A percentile compares a stretch with the other conserved stretches of the same genome.
Evolutionary conservation across 106 monocot species (phyloP).

Genomic region (Gastrodia elata): DNA sequence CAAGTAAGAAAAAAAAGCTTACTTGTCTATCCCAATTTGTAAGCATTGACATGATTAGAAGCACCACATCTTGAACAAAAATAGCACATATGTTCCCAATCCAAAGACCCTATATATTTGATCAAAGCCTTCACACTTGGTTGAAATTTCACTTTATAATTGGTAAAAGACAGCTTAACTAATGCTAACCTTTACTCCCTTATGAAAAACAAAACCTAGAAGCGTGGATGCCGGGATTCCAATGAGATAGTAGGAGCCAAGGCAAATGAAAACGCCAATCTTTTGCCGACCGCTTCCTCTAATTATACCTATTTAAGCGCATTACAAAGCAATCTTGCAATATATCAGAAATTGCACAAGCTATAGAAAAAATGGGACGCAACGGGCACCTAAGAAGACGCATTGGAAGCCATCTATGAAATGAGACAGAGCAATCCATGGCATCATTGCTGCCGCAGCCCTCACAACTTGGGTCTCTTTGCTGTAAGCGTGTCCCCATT

Average conservation of each 20-base stretch:
- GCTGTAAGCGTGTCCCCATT: slow-evolving; percentile 33
- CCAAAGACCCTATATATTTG: background rate
- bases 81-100: slow-evolving; percentile 6
- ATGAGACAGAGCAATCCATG: slow-evolving; percentile 21
- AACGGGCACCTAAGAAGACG: slow-evolving; percentile 39
- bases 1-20: background rate
- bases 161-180: background rate
- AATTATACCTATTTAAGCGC: slow-evolving; percentile 19
- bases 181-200: slow-evolving; percentile 24
- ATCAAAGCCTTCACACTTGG: background rate
- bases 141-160: background rate
- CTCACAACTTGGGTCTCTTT: slow-evolving; percentile 26
- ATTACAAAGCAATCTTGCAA: background rate
- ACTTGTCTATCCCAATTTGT: slow-evolving; percentile 2
- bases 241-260: slow-evolving; percentile 41
- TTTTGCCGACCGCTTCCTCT: slow-evolving; percentile 50
- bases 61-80: slow-evolving; percentile 6
- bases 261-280: slow-evolving; percentile 32
- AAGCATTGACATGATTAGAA: background rate
- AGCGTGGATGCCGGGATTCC: slow-evolving; percentile 49
- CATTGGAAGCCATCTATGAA: slow-evolving; percentile 22
- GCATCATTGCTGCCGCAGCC: slow-evolving; percentile 24
- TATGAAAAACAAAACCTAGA: slow-evolving; percentile 29
- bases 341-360: background rate
- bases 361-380: no score